Conservation (phyloP, 148 eudicot species). For the Chenopodium album region DNA sequence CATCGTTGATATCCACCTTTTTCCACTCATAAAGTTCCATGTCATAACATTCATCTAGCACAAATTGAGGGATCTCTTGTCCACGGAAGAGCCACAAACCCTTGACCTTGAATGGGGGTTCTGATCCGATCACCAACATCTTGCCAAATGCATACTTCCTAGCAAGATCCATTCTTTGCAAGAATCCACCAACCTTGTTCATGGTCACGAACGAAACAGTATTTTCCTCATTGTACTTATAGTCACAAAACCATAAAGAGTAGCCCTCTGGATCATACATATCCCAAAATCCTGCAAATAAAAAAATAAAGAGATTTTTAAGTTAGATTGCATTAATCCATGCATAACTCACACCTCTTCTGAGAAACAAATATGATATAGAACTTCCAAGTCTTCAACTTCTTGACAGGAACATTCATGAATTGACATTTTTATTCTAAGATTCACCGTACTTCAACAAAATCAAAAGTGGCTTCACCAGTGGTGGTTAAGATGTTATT, state of each 20-base stretch:
- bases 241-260: slow-evolving; percentile 47
- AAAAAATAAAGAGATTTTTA: not conserved
- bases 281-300: slow-evolving; percentile 69
- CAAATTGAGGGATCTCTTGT: slow-evolving; percentile 42
- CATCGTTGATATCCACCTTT: slow-evolving; percentile 41
- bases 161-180: slow-evolving; percentile 46
- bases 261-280: slow-evolving; percentile 75
- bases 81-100: slow-evolving; percentile 56
- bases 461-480: too few species aligned
- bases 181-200: slow-evolving; percentile 46
- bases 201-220: slow-evolving; percentile 42
- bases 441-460: too few species aligned
- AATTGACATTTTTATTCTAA: not conserved
- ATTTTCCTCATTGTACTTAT: slow-evolving; percentile 45
- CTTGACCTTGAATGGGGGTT: slow-evolving; percentile 43
- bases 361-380: not conserved
- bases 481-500: too few species aligned
- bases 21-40: slow-evolving; percentile 51
- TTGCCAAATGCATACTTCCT: slow-evolving; percentile 51
- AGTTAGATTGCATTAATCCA: not conserved
- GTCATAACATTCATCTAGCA: slow-evolving; percentile 47
- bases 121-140: slow-evolving; percentile 43
- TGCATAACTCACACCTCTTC: not conserved
- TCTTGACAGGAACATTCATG: not conserved
- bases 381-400: not conserved